Evolutionary conservation across 176 grass and related monocot species (phyloP).

Genomic region (Triticum turgidum): DNA sequence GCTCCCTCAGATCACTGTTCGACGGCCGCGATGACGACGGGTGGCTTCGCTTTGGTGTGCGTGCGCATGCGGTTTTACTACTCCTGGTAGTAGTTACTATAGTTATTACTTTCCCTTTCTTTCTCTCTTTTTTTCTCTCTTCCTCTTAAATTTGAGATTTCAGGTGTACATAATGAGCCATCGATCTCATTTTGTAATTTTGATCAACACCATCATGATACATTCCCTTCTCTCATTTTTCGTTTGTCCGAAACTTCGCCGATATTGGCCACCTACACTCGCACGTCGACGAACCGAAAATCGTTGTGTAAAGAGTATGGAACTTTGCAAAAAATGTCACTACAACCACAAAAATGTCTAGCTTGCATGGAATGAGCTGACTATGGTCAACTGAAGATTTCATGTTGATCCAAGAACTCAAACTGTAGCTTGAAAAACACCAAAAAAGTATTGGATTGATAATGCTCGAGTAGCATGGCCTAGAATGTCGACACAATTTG

Average conservation of each 20-base stretch:
- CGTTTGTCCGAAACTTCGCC: no score
- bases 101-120: no score
- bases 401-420: no score
- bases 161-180: background rate
- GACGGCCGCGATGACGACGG: slow-evolving; percentile 4
- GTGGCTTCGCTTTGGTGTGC: background rate
- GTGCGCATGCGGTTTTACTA: background rate
- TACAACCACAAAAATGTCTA: no score
- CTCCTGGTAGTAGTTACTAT: background rate
- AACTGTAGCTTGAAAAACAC: no score
- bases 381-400: no score
- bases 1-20: background rate
- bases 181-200: background rate
- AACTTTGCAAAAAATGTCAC: no score
- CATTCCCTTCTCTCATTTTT: background rate
- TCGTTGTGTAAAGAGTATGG: no score
- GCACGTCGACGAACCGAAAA: no score
- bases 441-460: no score
- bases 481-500: background rate
- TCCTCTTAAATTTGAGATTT: background rate
- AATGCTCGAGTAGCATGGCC: background rate
- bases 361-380: no score
- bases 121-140: background rate
- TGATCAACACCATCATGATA: background rate
- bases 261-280: no score